Conservation (phyloP, 257 asterid genomes). For the Salvia rosmarinus region DNA sequence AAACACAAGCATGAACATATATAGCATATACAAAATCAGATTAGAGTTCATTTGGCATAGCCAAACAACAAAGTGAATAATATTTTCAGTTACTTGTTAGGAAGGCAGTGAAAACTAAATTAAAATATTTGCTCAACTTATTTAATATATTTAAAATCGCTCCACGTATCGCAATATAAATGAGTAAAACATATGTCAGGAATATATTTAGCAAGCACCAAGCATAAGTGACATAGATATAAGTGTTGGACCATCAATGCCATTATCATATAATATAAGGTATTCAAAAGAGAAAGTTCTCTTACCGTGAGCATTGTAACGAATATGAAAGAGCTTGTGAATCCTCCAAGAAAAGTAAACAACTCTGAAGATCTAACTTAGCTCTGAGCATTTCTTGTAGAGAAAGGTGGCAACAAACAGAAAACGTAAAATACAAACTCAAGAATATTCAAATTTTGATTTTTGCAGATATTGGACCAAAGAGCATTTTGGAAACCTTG, state of each 20-base stretch:
- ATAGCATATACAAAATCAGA: background rate
- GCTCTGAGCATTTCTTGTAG: slow-evolving; percentile 75
- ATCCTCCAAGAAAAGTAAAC: slow-evolving; percentile 89
- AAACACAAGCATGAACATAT: too few species aligned
- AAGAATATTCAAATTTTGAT: too few species aligned
- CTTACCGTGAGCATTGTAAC: slow-evolving; percentile 68
- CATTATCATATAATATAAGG: background rate
- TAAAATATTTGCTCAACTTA: background rate
- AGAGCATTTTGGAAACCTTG: too few species aligned
- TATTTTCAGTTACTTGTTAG: background rate
- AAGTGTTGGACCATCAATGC: background rate
- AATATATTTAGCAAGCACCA: background rate
- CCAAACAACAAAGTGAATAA: background rate
- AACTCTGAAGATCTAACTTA: slow-evolving; percentile 83
- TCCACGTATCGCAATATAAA: background rate
- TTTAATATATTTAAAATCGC: background rate
- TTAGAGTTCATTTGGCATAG: slow-evolving; percentile 2
- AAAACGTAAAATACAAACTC: too few species aligned
- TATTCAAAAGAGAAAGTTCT: slow-evolving; percentile 8
- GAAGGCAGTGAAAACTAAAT: background rate
- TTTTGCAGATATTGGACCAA: too few species aligned
- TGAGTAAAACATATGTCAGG: background rate
- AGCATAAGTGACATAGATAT: slow-evolving; percentile 1
- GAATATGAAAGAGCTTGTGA: slow-evolving; percentile 78
- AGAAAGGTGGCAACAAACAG: background rate